Evolutionary conservation across 2,329 filamentous ascomycete genomes (phyloP), one percentile per base, ranked within the genome.

Genomic region (Aspergillus texensis): DNA sequence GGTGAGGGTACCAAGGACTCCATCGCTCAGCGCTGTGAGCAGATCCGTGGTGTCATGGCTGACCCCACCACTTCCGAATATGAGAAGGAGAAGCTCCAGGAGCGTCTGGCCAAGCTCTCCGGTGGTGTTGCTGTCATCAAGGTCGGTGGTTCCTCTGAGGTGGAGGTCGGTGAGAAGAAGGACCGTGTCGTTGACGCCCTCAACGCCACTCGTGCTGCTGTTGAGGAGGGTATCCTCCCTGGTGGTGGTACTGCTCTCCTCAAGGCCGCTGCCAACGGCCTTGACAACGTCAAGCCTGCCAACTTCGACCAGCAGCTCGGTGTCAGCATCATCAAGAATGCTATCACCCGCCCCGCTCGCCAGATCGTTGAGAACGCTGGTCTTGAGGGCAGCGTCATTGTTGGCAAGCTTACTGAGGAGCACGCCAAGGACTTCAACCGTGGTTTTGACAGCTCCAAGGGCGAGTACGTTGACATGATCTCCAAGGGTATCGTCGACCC

Each of bases 81-180:
- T 84, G 95, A 99, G 89, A 98, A 97, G 89, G 95, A 99, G 91
- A 99, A 99, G 89, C 92, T 99, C 70, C 95, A 98, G 85, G 95
- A 99, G 87, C 95, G 95, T 84, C 92, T 99, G 66, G 95, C 95
- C 73, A 99, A 99, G 90, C 92, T 99, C 71, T 98, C 95, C 71
- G 95, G 95, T 69, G 95, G 95, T 87, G 95, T 99, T 74, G 95
- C 95, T 74, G 95, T 99, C 82, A 98, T 99, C 88, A 97, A 96
- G 88, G 95, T 99, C 68, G 95, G 95, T 75, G 95, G 95, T 80
- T 88, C 94, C 68, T 98, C 94, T 68, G 95, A 99, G 84, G 94
- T 99, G 70, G 95, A 99, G 87, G 95, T 99, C 62, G 91, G 94
- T 72, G 95, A 99, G 89, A 99, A 99, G 93, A 99, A 99, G 89